Evolutionary conservation across 2,329 filamentous ascomycete genomes (phyloP).

Genomic region (Clarireedia paspali): DNA sequence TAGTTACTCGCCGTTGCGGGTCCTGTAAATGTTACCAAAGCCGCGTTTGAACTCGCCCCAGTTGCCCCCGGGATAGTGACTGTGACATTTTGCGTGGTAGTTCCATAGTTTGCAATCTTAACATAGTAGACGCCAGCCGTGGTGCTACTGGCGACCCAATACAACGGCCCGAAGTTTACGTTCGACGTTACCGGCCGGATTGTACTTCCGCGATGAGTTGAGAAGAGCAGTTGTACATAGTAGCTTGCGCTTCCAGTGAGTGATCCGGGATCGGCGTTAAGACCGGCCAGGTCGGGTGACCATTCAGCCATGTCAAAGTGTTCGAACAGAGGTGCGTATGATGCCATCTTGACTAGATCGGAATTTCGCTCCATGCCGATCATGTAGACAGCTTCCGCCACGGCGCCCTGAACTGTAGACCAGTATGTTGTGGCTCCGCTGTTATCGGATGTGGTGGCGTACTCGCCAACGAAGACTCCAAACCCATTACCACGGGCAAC

Average conservation of each 20-base stretch:
- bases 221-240: slow-evolving; percentile 33
- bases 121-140: slow-evolving; percentile 33
- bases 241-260: slow-evolving; percentile 10
- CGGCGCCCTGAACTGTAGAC: slow-evolving; percentile 10
- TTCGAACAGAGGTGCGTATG: slow-evolving; percentile 28
- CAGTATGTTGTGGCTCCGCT: slow-evolving; percentile 10
- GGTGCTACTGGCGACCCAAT: slow-evolving; percentile 39
- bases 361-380: slow-evolving; percentile 16
- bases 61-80: slow-evolving; percentile 20
- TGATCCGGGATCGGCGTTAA: slow-evolving; percentile 10
- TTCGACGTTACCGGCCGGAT: slow-evolving; percentile 36
- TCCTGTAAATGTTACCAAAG: slow-evolving; percentile 3
- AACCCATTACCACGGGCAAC: background rate
- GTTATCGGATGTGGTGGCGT: slow-evolving; percentile 11
- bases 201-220: slow-evolving; percentile 36
- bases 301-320: slow-evolving; percentile 27
- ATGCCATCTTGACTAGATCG: slow-evolving; percentile 13
- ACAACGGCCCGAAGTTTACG: slow-evolving; percentile 35
- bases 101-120: slow-evolving; percentile 46
- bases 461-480: slow-evolving; percentile 16
- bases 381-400: slow-evolving; percentile 14
- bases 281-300: slow-evolving; percentile 16
- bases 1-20: slow-evolving; percentile 7
- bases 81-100: slow-evolving; percentile 29
- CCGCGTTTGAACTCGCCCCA: background rate